Percentiles rank a stretch among this genome's conserved stretches.
Conservation (phyloP, 345 rosid genomes). For the Nasturtium officinale region DNA sequence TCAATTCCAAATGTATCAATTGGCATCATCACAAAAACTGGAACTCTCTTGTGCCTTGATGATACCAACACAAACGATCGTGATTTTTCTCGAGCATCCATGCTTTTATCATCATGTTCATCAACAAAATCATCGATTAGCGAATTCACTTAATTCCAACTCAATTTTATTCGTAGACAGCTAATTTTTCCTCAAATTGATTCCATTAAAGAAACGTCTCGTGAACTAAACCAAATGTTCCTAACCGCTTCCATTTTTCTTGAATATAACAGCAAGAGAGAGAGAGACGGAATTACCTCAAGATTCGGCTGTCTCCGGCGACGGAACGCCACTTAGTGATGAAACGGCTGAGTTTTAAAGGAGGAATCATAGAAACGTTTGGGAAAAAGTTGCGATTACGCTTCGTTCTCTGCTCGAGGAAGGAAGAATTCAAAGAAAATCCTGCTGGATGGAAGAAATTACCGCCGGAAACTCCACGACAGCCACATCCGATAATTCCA, state of each 20-base stretch:
- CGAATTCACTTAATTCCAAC: neutral
- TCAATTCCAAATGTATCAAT: slow-evolving; percentile 54
- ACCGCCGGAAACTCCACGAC: slow-evolving; percentile 45
- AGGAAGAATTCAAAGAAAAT: slow-evolving; percentile 41
- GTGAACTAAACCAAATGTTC: slow-evolving; percentile 14
- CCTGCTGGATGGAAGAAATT: slow-evolving; percentile 38
- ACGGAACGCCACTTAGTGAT: slow-evolving; percentile 47
- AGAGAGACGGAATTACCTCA: slow-evolving; percentile 44
- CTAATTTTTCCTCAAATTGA: slow-evolving; percentile 1
- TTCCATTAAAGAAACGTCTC: slow-evolving; percentile 18
- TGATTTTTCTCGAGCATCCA: slow-evolving; percentile 68
- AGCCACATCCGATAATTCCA: slow-evolving; percentile 51
- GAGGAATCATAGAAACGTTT: slow-evolving; percentile 52
- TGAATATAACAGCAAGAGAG: slow-evolving; percentile 2
- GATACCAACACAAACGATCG: slow-evolving; percentile 53
- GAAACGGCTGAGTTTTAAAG: slow-evolving; percentile 47
- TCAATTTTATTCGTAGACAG: neutral
- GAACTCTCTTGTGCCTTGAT: slow-evolving; percentile 61
- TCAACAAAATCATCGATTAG: slow-evolving; percentile 6
- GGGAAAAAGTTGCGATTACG: slow-evolving; percentile 49
- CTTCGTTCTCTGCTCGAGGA: slow-evolving; percentile 43
- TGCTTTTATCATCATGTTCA: slow-evolving; percentile 48
- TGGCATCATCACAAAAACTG: slow-evolving; percentile 66
- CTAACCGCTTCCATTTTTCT: neutral
- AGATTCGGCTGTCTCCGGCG: slow-evolving; percentile 49